A percentile compares a stretch with the other conserved stretches of the same genome.
Evolutionary conservation across 768 basidiomycete species (phyloP).

Genomic region (Cantharellus cinnabarinus): DNA sequence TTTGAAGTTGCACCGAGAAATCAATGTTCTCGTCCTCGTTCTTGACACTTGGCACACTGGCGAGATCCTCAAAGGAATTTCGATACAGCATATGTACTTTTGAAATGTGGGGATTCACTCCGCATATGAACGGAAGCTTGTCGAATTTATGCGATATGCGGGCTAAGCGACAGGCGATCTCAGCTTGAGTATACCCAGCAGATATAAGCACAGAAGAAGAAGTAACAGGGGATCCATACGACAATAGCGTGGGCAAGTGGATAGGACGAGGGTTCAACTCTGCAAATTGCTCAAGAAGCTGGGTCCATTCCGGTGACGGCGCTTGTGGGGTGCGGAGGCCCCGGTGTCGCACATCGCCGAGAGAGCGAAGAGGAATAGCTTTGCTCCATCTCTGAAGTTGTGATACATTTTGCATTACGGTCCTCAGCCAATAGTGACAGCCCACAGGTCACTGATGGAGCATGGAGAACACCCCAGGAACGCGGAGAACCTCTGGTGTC

Average conservation of each 20-base stretch:
- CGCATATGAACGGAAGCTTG: constrained; percentile 67
- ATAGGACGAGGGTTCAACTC: constrained; percentile 45
- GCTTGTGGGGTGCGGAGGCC: no score
- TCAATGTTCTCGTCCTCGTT: constrained; percentile 46
- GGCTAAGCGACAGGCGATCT: constrained; percentile 60
- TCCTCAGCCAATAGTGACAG: no score
- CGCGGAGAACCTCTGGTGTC: no score
- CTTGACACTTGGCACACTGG: constrained; percentile 41
- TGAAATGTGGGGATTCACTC: constrained; percentile 72
- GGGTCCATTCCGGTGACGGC: no score
- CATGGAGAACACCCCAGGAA: no score
- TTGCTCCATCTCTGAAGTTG: no score
- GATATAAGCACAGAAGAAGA: constrained; percentile 50
- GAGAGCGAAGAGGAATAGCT: no score
- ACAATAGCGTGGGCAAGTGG: constrained; percentile 50
- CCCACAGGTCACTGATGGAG: no score
- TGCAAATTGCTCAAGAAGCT: no score
- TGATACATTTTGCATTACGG: no score
- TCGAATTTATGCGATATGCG: constrained; percentile 56
- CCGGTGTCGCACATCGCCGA: no score
- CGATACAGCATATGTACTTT: constrained; percentile 46
- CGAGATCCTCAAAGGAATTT: constrained; percentile 47
- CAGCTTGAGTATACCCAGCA: constrained; percentile 47
- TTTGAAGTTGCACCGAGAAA: constrained; percentile 48
- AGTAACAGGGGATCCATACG: constrained; percentile 55